Conservation (phyloP, 2,329 filamentous ascomycete genomes). For the Pleomassaria siparia region DNA sequence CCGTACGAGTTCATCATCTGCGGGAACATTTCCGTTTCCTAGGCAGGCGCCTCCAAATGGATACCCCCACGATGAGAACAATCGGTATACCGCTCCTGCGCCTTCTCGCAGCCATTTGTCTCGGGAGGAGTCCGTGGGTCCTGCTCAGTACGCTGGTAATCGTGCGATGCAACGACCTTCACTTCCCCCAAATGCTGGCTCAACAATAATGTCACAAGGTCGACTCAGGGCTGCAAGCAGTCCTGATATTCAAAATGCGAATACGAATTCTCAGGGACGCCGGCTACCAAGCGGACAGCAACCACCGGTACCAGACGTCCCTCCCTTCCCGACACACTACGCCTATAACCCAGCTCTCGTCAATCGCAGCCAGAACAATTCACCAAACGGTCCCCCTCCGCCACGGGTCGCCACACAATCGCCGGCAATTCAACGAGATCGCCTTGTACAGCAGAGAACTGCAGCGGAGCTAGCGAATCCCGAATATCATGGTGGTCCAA, state of each 20-base stretch:
- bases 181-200: slow-evolving; percentile 66
- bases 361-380: slow-evolving; percentile 79
- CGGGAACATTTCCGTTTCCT: slow-evolving; percentile 78
- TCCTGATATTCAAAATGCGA: slow-evolving; percentile 81
- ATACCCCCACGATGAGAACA: slow-evolving; percentile 74
- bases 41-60: slow-evolving; percentile 68
- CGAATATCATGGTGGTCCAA: slow-evolving; percentile 38
- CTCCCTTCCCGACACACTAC: slow-evolving; percentile 59
- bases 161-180: slow-evolving; percentile 74
- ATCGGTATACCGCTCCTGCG: slow-evolving; percentile 85
- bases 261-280: slow-evolving; percentile 60
- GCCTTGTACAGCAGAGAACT: slow-evolving; percentile 46
- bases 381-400: slow-evolving; percentile 69
- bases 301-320: slow-evolving; percentile 46
- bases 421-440: slow-evolving; percentile 66
- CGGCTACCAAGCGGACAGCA: slow-evolving; percentile 55
- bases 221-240: slow-evolving; percentile 90
- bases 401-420: slow-evolving; percentile 71
- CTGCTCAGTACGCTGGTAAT: slow-evolving; percentile 64
- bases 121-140: slow-evolving; percentile 68
- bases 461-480: slow-evolving; percentile 44
- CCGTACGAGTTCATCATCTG: slow-evolving; percentile 70
- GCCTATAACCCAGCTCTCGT: slow-evolving; percentile 62
- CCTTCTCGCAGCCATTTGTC: slow-evolving; percentile 75
- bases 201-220: slow-evolving; percentile 58